Evolutionary conservation across 306 rosid species (phyloP).

Genomic region (Cyclanthera cordifolia): DNA sequence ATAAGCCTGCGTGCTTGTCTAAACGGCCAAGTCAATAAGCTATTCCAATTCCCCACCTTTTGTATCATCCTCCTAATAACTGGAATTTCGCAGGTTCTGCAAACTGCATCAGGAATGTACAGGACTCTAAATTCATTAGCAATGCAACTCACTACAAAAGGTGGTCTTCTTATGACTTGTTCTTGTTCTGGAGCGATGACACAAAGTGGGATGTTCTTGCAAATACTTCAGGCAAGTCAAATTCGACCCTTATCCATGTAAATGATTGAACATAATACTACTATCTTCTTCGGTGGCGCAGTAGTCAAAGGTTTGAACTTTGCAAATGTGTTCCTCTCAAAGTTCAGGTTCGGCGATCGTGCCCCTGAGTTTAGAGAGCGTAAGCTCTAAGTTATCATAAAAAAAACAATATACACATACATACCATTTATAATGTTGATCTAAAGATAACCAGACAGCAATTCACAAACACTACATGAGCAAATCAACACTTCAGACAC

Average conservation of each 20-base stretch:
- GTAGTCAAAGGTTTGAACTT: too few relatives aligned
- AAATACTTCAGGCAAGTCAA: constrained; percentile 56
- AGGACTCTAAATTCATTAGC: constrained; percentile 73
- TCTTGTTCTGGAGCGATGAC: constrained; percentile 91
- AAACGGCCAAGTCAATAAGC: background rate
- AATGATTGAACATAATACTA: background rate
- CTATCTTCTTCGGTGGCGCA: too few relatives aligned
- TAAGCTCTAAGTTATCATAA: too few relatives aligned
- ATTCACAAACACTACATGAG: background rate
- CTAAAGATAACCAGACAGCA: background rate
- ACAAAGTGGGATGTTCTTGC: constrained; percentile 70
- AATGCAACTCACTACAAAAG: constrained; percentile 71
- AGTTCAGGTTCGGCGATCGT: too few relatives aligned
- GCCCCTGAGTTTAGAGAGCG: too few relatives aligned
- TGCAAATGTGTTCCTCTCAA: too few relatives aligned
- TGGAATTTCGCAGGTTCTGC: constrained; percentile 41
- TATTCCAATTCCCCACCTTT: too few relatives aligned
- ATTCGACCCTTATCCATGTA: background rate
- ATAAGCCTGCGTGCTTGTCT: background rate
- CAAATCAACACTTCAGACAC: too few relatives aligned
- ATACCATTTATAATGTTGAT: background rate
- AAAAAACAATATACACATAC: background rate
- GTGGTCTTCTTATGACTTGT: constrained; percentile 92
- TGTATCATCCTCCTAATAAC: constrained; percentile 13
- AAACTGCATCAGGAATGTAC: constrained; percentile 81